These are phyloP conservation scores for Botrytis elliptica DNA, from an alignment of 2,329 filamentous ascomycete genomes.

Conservation along the genomic window DNA sequence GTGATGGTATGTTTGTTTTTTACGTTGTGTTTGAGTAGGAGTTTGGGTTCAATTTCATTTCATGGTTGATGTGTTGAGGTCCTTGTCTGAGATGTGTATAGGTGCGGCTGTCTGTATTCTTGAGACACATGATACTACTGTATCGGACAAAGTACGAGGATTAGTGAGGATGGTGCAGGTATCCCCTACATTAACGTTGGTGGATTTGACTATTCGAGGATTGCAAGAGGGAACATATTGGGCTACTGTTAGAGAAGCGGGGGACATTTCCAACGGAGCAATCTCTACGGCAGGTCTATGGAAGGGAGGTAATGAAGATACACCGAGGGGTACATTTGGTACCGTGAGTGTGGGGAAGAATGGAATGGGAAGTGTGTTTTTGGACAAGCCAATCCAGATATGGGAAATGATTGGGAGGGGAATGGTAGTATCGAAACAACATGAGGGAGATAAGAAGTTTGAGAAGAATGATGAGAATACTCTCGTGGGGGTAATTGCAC, in stretches of 20 bases:
- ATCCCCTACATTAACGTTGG: conserved; percentile 70
- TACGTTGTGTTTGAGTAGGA: conserved; percentile 19
- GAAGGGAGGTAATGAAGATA: conserved; percentile 46
- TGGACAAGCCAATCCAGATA: conserved; percentile 79
- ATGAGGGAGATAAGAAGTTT: conserved; percentile 57
- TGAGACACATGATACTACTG: conserved; percentile 69
- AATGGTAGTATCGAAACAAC: conserved; percentile 74
- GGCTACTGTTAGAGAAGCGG: conserved; percentile 80
- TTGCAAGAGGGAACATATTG: conserved; percentile 77
- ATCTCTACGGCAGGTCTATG: conserved; percentile 81
- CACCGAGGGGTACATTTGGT: conserved; percentile 65
- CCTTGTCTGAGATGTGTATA: conserved; percentile 32
- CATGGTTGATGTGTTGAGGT: background rate
- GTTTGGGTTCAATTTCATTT: background rate
- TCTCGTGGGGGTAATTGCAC: conserved; percentile 87
- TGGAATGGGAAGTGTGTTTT: conserved; percentile 75
- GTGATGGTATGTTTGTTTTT: conserved; percentile 65
- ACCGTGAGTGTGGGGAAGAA: conserved; percentile 71
- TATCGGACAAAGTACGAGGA: conserved; percentile 72
- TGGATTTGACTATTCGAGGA: conserved; percentile 85
- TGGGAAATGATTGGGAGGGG: conserved; percentile 97
- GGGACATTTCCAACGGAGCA: conserved; percentile 83
- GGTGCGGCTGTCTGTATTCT: conserved; percentile 92
- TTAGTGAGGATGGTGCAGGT: conserved; percentile 94
- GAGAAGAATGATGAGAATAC: conserved; percentile 78